A percentile compares a stretch with the other conserved stretches of the same genome.
Conservation (phyloP, 2,329 filamentous ascomycete species). For the Aspergillus clavatus region DNA sequence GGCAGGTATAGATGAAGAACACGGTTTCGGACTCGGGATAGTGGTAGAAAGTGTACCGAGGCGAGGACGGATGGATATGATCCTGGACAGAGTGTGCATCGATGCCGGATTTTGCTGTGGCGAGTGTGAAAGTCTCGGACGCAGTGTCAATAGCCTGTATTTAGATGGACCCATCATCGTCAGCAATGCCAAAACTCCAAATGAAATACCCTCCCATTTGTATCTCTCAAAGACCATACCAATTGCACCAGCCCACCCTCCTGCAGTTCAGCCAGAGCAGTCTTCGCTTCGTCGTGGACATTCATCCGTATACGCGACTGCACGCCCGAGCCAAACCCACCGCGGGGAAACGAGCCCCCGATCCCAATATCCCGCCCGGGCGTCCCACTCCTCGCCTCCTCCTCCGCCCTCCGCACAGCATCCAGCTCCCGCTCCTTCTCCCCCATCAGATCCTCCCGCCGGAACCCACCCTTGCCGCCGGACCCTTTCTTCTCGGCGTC, state of each 20-base stretch:
- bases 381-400: conserved; percentile 52
- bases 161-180: conserved; percentile 15
- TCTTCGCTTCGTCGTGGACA: conserved; percentile 50
- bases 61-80: conserved; percentile 50
- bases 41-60: conserved; percentile 58
- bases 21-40: conserved; percentile 46
- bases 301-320: conserved; percentile 44
- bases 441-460: conserved; percentile 52
- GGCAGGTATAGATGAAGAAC: conserved; percentile 62
- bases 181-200: conserved; percentile 11
- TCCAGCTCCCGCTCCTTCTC: conserved; percentile 56
- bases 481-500: conserved; percentile 42
- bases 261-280: conserved; percentile 43
- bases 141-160: conserved; percentile 38
- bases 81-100: conserved; percentile 42
- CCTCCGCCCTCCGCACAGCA: conserved; percentile 56
- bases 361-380: conserved; percentile 45
- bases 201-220: background rate
- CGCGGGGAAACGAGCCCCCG: conserved; percentile 34
- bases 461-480: conserved; percentile 19
- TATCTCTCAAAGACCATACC: conserved; percentile 31
- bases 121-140: conserved; percentile 54
- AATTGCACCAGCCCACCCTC: conserved; percentile 46
- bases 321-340: conserved; percentile 17
- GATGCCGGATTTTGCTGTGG: conserved; percentile 40